Conservation (phyloP, 805 yeast species). For the Myxozyma kluyveri region DNA sequence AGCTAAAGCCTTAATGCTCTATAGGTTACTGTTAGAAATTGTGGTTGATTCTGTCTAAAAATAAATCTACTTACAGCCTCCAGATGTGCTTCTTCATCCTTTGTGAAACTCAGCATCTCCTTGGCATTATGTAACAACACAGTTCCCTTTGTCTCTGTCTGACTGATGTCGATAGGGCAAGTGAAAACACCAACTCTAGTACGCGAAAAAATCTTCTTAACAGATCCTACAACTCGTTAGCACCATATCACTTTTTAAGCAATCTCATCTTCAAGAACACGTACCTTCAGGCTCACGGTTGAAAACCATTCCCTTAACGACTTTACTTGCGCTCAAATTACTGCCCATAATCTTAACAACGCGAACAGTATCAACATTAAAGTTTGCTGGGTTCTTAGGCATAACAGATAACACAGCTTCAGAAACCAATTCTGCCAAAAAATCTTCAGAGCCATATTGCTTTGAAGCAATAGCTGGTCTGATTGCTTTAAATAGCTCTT, state of each 20-base stretch:
- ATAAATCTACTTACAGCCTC: conserved; percentile 48
- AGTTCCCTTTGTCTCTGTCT: conserved; percentile 98
- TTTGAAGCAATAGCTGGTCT: conserved; percentile 89
- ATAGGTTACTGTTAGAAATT: background rate
- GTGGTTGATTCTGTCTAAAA: too few species aligned
- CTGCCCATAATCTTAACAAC: conserved; percentile 97
- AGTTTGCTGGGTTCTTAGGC: conserved; percentile 62
- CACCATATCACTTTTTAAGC: background rate
- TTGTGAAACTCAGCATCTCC: conserved; percentile 93
- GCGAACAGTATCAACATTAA: conserved; percentile 90
- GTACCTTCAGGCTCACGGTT: conserved; percentile 84
- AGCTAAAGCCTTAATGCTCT: conserved; percentile 70
- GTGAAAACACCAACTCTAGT: conserved; percentile 91
- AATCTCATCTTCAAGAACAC: background rate
- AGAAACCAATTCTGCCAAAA: conserved; percentile 70
- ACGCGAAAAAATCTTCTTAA: conserved; percentile 58
- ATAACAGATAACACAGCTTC: conserved; percentile 79
- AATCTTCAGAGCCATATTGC: conserved; percentile 84
- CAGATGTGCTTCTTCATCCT: conserved; percentile 93
- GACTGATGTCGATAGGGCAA: conserved; percentile 89
- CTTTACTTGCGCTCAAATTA: conserved; percentile 66
- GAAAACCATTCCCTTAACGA: conserved; percentile 96
- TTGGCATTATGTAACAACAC: conserved; percentile 92
- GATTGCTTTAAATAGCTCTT: conserved; percentile 66
- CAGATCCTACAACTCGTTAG: conserved; percentile 48